Base-by-base conservation (phyloP, 177 flowering plant species). In the Vitis hybrid region DNA sequence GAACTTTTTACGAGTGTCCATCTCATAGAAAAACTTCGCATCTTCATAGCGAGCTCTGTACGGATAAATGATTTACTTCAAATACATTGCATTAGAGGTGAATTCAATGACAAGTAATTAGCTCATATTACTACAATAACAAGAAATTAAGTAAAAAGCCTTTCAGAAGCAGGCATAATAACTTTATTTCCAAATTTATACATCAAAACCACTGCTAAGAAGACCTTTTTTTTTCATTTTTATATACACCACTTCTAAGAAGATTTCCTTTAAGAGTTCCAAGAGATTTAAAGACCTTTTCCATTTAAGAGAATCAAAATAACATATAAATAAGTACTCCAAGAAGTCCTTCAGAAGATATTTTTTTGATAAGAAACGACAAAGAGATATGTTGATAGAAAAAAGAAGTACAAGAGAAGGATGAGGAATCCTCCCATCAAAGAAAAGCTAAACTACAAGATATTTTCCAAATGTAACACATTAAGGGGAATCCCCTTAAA, bases 1-100 rank as follows among this genome's bases (percentile, higher is more conserved):
- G 68, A 87, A 80, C 52, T 62, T 85, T 77, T 88, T 94, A 24
- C 87, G 77, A 12, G 88, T 84, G 76, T 94, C 98, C 85, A 87
- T 64, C 82, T 91, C 94, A 83, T 92, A 94, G 78, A 94, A 94
- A 74, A 94, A 94, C 74, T 92, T 94, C 48, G 98, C 98, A 87
- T 94, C 98, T 83, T 94, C 98, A 79, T 90, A 94, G 15, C 98
- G 97, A 74, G 98, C 97, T 81, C 98, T 94, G 87, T 54, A 72
- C 15, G 49, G 18, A 51, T 54, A 49, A 48, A 56, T 10, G 15
- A 21, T 2, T 21, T 15, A 27, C 14, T 60, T 14, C 18, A 35
- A 52, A 68, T 21, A 2, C 49, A n/a, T 12, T 56, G 49, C n/a
- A 11, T 35, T 17, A 60, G 46, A 50, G 56, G 27, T 48, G 50